Conservation (phyloP, 1,139 yeast genomes). For the Candida pseudoviswanathii region DNA sequence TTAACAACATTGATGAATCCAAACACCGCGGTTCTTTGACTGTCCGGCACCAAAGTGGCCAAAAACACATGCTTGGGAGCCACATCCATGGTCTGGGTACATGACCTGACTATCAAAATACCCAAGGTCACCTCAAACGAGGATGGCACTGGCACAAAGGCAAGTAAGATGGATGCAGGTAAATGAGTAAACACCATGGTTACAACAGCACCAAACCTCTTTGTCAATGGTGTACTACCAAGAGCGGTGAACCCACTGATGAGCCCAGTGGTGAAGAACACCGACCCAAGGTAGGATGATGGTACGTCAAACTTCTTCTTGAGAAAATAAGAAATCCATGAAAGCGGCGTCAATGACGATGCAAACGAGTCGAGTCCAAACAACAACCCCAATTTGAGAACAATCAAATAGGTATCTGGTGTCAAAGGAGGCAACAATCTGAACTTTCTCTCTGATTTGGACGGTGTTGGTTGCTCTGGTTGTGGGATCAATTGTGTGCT, state of each 20-base stretch:
- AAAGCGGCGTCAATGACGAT: conserved; percentile 43
- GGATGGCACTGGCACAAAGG: conserved; percentile 38
- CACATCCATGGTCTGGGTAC: conserved; percentile 47
- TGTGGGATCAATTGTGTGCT: conserved; percentile 16
- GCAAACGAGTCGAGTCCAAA: conserved; percentile 49
- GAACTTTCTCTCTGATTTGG: conserved; percentile 10
- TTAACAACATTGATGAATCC: conserved; percentile 46
- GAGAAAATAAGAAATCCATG: conserved; percentile 48
- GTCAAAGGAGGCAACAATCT: conserved; percentile 24
- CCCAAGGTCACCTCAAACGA: conserved; percentile 31
- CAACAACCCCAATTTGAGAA: conserved; percentile 36
- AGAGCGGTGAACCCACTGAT: conserved; percentile 45
- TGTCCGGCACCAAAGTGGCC: conserved; percentile 38
- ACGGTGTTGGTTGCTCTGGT: conserved; percentile 9
- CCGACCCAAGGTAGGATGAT: conserved; percentile 37
- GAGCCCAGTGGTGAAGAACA: conserved; percentile 42
- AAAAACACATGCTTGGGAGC: conserved; percentile 48
- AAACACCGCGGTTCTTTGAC: conserved; percentile 41
- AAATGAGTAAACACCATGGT: conserved; percentile 50
- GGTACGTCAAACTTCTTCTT: conserved; percentile 35
- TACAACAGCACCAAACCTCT: conserved; percentile 44
- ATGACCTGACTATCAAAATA: conserved; percentile 34
- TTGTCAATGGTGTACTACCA: conserved; percentile 44
- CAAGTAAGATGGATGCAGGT: conserved; percentile 43
- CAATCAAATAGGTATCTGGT: conserved; percentile 22